Conservation (phyloP, 257 asterid genomes). For the Solanum habrochaites region DNA sequence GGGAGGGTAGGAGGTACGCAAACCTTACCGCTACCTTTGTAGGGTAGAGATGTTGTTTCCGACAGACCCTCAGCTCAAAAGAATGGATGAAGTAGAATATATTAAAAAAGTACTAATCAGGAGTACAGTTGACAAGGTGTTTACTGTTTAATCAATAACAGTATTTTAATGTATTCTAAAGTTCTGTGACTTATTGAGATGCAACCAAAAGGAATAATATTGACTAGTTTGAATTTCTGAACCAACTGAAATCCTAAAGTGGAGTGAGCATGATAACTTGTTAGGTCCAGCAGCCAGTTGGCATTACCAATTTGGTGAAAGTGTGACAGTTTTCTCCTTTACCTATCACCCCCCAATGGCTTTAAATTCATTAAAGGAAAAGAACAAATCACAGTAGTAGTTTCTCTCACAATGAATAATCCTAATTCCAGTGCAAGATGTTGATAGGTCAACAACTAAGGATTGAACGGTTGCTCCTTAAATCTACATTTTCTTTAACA, state of each 20-base stretch:
- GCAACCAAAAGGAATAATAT: background rate
- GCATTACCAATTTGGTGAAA: background rate
- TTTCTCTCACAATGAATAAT: constrained; percentile 5
- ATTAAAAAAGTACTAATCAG: background rate
- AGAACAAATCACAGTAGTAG: background rate
- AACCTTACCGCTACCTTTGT: background rate
- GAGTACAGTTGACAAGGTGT: background rate
- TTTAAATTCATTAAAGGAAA: background rate
- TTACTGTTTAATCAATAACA: background rate
- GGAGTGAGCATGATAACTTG: background rate
- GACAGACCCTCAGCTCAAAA: background rate
- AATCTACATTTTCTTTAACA: background rate
- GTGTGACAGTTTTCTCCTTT: background rate
- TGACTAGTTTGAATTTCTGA: background rate
- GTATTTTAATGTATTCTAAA: background rate
- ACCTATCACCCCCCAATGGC: background rate
- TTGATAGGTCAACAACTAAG: constrained; percentile 31
- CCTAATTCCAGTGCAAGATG: constrained; percentile 38
- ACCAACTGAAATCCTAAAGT: background rate
- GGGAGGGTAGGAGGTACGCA: background rate
- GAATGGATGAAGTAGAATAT: background rate
- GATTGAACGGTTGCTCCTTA: constrained; percentile 14
- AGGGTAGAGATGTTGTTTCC: background rate
- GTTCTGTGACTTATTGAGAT: background rate
- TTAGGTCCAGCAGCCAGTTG: background rate